A percentile compares a stretch with the other conserved stretches of the same genome.
Conservation (phyloP, 2,329 filamentous ascomycete species). For the Aspergillus carbonarius region DNA sequence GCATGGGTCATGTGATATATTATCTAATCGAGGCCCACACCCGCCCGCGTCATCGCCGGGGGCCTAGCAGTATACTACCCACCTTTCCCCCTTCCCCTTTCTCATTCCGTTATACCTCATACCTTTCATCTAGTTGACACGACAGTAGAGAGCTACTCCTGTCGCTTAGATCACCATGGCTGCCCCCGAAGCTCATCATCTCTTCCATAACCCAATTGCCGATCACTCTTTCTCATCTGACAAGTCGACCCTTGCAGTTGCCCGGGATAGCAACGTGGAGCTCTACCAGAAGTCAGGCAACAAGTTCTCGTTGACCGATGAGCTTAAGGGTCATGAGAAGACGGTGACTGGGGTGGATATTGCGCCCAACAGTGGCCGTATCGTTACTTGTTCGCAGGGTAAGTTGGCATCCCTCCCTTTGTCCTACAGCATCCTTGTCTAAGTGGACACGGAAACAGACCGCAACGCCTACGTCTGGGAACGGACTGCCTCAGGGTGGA, state of each 20-base stretch:
- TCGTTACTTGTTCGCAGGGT: conserved; percentile 98
- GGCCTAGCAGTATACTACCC: not conserved
- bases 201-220: conserved; percentile 93
- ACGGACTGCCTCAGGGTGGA: conserved; percentile 86
- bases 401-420: conserved; percentile 18
- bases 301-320: conserved; percentile 81
- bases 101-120: conserved; percentile 7
- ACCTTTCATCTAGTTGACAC: conserved; percentile 26
- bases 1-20: conserved; percentile 20
- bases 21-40: conserved; percentile 17
- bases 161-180: conserved; percentile 70
- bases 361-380: conserved; percentile 83
- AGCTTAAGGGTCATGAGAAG: conserved; percentile 96
- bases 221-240: conserved; percentile 98
- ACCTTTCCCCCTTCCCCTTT: not conserved
- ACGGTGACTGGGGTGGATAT: conserved; percentile 95
- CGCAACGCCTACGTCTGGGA: conserved; percentile 99
- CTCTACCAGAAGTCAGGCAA: conserved; percentile 74
- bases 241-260: conserved; percentile 81
- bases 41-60: conserved; percentile 21
- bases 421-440: not conserved
- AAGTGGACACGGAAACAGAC: conserved; percentile 55
- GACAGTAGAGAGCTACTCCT: conserved; percentile 99
- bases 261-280: conserved; percentile 85
- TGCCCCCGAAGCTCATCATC: conserved; percentile 85